Conservation (phyloP, 192 early-diverging fungal genomes). For the Coemansia sp. region DNA sequence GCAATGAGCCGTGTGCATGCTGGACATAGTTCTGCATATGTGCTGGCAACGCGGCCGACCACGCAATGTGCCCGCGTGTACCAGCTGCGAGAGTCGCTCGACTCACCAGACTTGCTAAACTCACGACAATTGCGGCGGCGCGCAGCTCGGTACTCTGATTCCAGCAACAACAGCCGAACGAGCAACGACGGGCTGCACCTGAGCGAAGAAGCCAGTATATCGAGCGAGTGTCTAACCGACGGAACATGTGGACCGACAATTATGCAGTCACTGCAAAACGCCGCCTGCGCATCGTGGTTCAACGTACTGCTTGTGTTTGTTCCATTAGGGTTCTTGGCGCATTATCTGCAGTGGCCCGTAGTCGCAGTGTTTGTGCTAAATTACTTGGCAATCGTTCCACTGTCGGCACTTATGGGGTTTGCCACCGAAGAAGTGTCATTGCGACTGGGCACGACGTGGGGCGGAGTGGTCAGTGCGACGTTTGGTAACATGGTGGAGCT, state of each 20-base stretch:
- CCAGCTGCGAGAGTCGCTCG: constrained; percentile 6
- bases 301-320: constrained; percentile 74
- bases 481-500: constrained; percentile 74
- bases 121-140: constrained; percentile 46
- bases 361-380: constrained; percentile 75
- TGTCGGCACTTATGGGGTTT: constrained; percentile 86
- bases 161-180: background rate
- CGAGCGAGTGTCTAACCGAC: background rate
- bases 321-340: constrained; percentile 74
- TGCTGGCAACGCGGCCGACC: constrained; percentile 9
- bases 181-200: background rate
- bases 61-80: constrained; percentile 9
- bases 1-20: constrained; percentile 8
- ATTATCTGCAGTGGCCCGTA: constrained; percentile 65
- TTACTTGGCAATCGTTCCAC: constrained; percentile 84
- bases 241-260: constrained; percentile 2
- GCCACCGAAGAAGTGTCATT: constrained; percentile 82
- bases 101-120: constrained; percentile 46
- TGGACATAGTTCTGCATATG: background rate
- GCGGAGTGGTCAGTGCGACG: constrained; percentile 66
- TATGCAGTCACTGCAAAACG: constrained; percentile 31
- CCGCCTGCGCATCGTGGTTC: constrained; percentile 57
- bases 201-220: background rate
- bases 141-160: constrained; percentile 27
- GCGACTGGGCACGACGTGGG: constrained; percentile 66